A percentile compares a stretch with the other conserved stretches of the same genome.
Evolutionary conservation across 257 asterid genomes (phyloP).

Genomic region (Mentha longifolia): DNA sequence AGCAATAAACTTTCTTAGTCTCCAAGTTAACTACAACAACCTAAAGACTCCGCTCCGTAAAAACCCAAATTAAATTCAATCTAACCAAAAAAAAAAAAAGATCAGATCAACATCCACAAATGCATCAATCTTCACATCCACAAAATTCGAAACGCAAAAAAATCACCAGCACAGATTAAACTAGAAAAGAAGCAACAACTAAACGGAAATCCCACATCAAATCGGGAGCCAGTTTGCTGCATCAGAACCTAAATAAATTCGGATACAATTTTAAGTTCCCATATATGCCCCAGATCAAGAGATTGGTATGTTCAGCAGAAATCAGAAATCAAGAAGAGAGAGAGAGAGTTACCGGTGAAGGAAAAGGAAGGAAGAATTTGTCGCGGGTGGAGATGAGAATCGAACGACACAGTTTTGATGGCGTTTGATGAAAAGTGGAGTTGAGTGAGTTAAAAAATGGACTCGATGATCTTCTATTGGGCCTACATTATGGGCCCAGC

Average conservation of each 20-base stretch:
- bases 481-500: not conserved
- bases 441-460: not conserved
- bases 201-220: conserved; percentile 3
- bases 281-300: not conserved
- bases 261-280: conserved; percentile 12
- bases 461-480: not conserved
- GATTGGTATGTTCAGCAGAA: not conserved
- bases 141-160: not conserved
- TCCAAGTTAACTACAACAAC: conserved; percentile 9
- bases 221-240: not conserved
- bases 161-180: not conserved
- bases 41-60: not conserved
- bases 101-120: conserved; percentile 19
- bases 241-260: conserved; percentile 6
- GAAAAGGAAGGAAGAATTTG: conserved; percentile 14
- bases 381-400: conserved; percentile 36
- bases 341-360: conserved; percentile 31
- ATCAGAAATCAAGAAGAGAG: not conserved
- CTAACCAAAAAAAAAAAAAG: not conserved
- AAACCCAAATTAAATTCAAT: conserved; percentile 1
- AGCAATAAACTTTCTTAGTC: conserved; percentile 17
- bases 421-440: not conserved
- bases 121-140: conserved; percentile 9
- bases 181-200: not conserved
- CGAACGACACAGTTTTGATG: conserved; percentile 6